Evolutionary conservation across 768 basidiomycete genomes (phyloP), one percentile per base, ranked within the genome.

Genomic region (Auricularia heimuer): DNA sequence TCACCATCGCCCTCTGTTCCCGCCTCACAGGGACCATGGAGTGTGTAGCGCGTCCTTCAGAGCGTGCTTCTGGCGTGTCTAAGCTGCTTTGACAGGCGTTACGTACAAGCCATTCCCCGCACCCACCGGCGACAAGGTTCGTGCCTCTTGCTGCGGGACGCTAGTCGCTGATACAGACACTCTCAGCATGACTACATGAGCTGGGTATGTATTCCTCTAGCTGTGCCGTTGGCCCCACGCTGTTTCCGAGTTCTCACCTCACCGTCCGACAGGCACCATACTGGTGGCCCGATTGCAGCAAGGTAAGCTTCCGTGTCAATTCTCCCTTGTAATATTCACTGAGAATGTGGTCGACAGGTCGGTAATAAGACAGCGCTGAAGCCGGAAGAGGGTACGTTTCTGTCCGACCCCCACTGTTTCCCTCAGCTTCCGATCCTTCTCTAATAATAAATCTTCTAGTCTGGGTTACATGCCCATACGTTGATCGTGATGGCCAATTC

Each of bases 241-340:
- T 8, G 56, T 33, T 34, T 21, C 14, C 33, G 34, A 60, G 8
- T 29, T 60, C 24, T 29, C 6, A 18, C 47, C 10, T 51, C 10
- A 4, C 16, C 47, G 29, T 29, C 29, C 29, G 29, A 21, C 21
- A 51, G 47, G 47, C 47, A 18, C 47, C 47, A 4, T 51, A 51
- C 21, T 51, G 47, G 56, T 87, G 86, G 86, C 85, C 86, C 0
- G 78, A 87, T 70, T 89, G 87, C 69, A 77, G 80, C 12, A 42
- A 42, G 7, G 39, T 42, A 42, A 7, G 39, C 12, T 14, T 42
- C 39, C 7, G 2, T 42, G 12, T 14, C 12, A 42, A 14, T 42
- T 7, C 7, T 14, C 3, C 39, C 1, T 42, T 1, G 39, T 14
- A 7, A 8, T 42, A 8, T 14, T 42, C 39, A 42, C 12, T 29